Percentiles rank a stretch among this genome's conserved stretches.
Evolutionary conservation across 2,329 filamentous ascomycete species (phyloP).

Genomic region (Fusarium sulawesiense): DNA sequence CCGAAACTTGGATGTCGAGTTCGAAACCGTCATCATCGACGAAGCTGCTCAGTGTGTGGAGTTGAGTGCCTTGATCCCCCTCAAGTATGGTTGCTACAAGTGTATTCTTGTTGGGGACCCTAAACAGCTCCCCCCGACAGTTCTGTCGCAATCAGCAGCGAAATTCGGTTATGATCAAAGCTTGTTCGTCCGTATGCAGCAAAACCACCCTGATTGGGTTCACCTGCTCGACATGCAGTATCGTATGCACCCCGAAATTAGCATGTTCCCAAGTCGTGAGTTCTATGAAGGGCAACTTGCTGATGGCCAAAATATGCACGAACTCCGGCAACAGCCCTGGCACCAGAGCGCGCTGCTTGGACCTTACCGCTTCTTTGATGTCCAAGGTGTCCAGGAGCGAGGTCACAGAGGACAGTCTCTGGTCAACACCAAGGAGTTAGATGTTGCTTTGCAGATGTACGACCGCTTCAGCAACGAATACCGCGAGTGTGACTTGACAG

Average conservation of each 20-base stretch:
- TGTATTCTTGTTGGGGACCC: constrained; percentile 98
- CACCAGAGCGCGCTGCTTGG: constrained; percentile 83
- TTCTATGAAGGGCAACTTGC: constrained; percentile 92
- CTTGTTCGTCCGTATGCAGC: constrained; percentile 98
- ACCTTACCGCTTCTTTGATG: constrained; percentile 97
- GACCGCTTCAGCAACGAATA: constrained; percentile 82
- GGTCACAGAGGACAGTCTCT: constrained; percentile 89
- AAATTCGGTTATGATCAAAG: constrained; percentile 97
- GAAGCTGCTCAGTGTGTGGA: constrained; percentile 99
- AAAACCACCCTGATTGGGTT: constrained; percentile 86
- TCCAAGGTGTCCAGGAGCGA: constrained; percentile 85
- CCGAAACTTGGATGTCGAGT: constrained; percentile 91
- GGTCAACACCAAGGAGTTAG: constrained; percentile 87
- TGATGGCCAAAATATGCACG: constrained; percentile 86
- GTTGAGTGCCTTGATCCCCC: constrained; percentile 91
- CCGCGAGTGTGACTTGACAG: constrained; percentile 72
- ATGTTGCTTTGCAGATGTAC: constrained; percentile 87
- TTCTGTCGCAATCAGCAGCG: constrained; percentile 92
- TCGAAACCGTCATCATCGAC: constrained; percentile 98
- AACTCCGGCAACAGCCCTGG: constrained; percentile 83
- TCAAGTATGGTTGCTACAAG: constrained; percentile 97
- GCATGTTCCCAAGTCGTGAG: constrained; percentile 85
- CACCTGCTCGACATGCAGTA: constrained; percentile 98
- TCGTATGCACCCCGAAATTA: constrained; percentile 99
- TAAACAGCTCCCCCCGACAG: constrained; percentile 95